A percentile compares a stretch with the other conserved stretches of the same genome.
Evolutionary conservation across 768 basidiomycete species (phyloP).

Genomic region (Tylopilus balloui): DNA sequence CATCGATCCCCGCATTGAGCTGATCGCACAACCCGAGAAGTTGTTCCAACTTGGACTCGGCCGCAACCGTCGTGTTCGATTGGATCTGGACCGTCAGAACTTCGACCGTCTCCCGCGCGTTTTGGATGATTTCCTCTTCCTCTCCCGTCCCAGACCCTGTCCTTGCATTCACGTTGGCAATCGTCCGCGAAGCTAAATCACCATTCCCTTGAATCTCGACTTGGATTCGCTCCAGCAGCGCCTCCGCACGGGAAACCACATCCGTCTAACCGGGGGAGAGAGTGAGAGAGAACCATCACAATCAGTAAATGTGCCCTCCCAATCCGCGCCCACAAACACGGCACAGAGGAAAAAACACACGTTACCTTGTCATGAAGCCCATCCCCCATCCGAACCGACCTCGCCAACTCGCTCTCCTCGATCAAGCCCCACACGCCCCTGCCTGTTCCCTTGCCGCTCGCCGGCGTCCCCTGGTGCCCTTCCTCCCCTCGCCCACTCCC

Average conservation of each 20-base stretch:
- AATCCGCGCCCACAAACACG: neutral
- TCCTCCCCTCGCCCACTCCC: conserved; percentile 9
- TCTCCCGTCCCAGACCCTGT: neutral
- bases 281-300: fast-evolving
- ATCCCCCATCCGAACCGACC: conserved; percentile 51
- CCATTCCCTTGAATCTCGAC: neutral
- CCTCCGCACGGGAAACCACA: conserved; percentile 35
- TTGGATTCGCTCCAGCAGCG: conserved; percentile 39
- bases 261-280: conserved; percentile 16
- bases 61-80: conserved; percentile 37
- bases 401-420: conserved; percentile 79
- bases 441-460: conserved; percentile 49
- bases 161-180: neutral
- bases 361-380: conserved; percentile 40
- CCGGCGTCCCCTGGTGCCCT: conserved; percentile 19
- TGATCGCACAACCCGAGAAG: conserved; percentile 71
- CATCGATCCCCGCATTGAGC: conserved; percentile 53
- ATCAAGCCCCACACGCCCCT: conserved; percentile 84
- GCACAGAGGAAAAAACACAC: conserved; percentile 18
- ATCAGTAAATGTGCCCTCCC: neutral
- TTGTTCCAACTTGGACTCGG: conserved; percentile 59
- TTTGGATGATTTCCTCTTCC: conserved; percentile 39
- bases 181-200: neutral
- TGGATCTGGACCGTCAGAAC: conserved; percentile 53
- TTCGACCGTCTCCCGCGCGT: conserved; percentile 49